Evolutionary conservation across 1,284 basidiomycete genomes (phyloP).

Genomic region (Rhodotorula sp.): DNA sequence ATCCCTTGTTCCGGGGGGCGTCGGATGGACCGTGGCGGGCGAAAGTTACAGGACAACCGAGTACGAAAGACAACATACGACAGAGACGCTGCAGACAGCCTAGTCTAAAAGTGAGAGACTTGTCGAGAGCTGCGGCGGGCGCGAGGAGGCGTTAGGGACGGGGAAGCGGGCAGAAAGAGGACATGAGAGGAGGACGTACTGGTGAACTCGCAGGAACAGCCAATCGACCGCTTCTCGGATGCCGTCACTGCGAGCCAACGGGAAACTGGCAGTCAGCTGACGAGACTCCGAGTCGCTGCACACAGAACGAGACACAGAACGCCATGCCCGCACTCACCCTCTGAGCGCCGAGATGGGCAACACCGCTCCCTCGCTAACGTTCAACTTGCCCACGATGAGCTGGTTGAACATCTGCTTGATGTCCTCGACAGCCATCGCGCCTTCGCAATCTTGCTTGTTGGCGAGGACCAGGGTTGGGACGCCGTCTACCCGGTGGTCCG

Average conservation of each 20-base stretch:
- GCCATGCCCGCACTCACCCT: conserved; percentile 62
- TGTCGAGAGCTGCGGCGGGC: conserved; percentile 14
- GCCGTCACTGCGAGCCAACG: conserved; percentile 64
- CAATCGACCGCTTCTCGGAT: conserved; percentile 87
- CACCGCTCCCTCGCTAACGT: conserved; percentile 55
- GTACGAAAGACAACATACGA: neutral
- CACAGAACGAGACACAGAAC: neutral
- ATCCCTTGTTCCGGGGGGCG: too few relatives aligned
- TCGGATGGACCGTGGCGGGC: too few relatives aligned
- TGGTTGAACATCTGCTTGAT: conserved; percentile 55
- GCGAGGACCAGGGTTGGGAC: conserved; percentile 83
- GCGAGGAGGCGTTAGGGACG: neutral
- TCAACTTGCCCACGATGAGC: conserved; percentile 43
- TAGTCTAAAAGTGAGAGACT: conserved; percentile 2
- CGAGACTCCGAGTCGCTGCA: neutral
- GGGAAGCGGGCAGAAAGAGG: too few relatives aligned
- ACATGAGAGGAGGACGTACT: conserved; percentile 21
- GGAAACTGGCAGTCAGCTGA: too few relatives aligned
- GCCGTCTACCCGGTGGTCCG: conserved; percentile 78
- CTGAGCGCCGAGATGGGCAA: conserved; percentile 84
- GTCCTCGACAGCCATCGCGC: conserved; percentile 77
- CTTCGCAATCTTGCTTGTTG: conserved; percentile 84
- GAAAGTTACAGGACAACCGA: neutral
- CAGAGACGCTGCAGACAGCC: too few relatives aligned
- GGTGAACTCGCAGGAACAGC: conserved; percentile 60